Evolutionary conservation across 1,284 basidiomycete species (phyloP).

Genomic region (Leccinum insolens): DNA sequence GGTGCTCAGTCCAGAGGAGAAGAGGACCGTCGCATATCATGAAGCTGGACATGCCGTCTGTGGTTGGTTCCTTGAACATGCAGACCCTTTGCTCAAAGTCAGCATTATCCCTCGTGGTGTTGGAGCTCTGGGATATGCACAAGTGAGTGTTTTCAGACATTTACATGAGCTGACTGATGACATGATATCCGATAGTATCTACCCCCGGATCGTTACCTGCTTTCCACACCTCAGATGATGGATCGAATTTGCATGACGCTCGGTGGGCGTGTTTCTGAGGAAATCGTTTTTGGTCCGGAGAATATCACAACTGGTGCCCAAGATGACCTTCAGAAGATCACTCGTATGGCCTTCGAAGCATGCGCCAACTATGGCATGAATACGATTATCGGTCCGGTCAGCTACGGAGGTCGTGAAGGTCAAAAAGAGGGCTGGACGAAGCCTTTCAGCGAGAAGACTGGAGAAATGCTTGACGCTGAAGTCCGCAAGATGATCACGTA

Average conservation of each 20-base stretch:
- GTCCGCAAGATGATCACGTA: slow-evolving; percentile 95
- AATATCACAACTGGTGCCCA: slow-evolving; percentile 98
- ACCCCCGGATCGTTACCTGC: slow-evolving; percentile 94
- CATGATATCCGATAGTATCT: slow-evolving; percentile 64
- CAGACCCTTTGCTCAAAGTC: slow-evolving; percentile 96
- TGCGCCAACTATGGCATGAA: slow-evolving; percentile 98
- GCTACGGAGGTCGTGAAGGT: slow-evolving; percentile 86
- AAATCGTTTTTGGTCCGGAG: slow-evolving; percentile 94
- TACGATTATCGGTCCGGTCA: slow-evolving; percentile 90
- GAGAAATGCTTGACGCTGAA: slow-evolving; percentile 88
- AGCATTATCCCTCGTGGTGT: slow-evolving; percentile 98
- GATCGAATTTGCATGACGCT: slow-evolving; percentile 99
- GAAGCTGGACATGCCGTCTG: slow-evolving; percentile 99
- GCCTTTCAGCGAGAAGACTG: slow-evolving; percentile 97
- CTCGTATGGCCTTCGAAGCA: slow-evolving; percentile 96
- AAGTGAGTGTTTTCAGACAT: slow-evolving; percentile 51
- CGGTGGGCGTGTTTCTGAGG: slow-evolving; percentile 97
- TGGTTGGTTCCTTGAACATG: slow-evolving; percentile 98
- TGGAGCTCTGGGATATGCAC: slow-evolving; percentile 95
- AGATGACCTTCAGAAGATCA: slow-evolving; percentile 98
- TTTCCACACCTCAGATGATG: slow-evolving; percentile 92
- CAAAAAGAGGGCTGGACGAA: slow-evolving; percentile 93
- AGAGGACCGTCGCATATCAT: slow-evolving; percentile 98
- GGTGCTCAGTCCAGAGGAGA: slow-evolving; percentile 93
- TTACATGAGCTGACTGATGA: slow-evolving; percentile 8